Conservation (phyloP, 2,329 filamentous ascomycete species). For the Nothophoma quercina region DNA sequence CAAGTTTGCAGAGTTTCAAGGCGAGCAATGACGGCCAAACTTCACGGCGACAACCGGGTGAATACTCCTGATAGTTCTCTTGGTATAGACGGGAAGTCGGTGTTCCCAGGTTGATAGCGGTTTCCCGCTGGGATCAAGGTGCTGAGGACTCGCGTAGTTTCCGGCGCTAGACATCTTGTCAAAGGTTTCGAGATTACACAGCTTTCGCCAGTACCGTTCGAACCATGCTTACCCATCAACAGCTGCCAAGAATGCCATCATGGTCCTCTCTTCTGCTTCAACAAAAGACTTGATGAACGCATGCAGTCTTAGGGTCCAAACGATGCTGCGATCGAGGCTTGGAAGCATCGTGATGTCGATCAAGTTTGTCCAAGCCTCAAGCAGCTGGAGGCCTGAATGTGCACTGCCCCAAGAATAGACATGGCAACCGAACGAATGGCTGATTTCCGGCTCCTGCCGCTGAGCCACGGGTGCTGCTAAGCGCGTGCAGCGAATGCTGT, state of each 20-base stretch:
- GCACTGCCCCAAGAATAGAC: constrained; percentile 13
- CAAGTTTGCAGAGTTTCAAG: background rate
- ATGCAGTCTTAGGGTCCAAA: background rate
- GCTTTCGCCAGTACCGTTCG: constrained; percentile 1
- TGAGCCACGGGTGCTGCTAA: constrained; percentile 4
- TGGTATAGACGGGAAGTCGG: background rate
- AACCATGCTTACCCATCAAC: background rate
- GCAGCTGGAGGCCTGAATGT: constrained; percentile 9
- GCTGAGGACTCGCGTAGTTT: constrained; percentile 8
- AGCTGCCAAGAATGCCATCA: background rate
- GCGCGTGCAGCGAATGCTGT: background rate
- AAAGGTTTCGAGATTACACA: constrained; percentile 3
- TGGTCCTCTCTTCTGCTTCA: background rate
- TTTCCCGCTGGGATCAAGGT: background rate
- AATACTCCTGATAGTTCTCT: background rate
- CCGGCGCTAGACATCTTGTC: constrained; percentile 12
- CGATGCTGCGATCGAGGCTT: background rate
- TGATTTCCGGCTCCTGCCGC: constrained; percentile 10
- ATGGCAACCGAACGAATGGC: background rate
- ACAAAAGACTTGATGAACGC: background rate
- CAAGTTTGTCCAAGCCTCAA: constrained; percentile 4
- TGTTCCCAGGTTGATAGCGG: background rate
- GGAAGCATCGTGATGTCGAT: background rate
- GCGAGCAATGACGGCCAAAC: background rate
- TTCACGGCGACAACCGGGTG: constrained; percentile 3